These are phyloP conservation scores for Phaeolepiota aurea DNA, from an alignment of 768 basidiomycete genomes.

Conservation along the genomic window DNA sequence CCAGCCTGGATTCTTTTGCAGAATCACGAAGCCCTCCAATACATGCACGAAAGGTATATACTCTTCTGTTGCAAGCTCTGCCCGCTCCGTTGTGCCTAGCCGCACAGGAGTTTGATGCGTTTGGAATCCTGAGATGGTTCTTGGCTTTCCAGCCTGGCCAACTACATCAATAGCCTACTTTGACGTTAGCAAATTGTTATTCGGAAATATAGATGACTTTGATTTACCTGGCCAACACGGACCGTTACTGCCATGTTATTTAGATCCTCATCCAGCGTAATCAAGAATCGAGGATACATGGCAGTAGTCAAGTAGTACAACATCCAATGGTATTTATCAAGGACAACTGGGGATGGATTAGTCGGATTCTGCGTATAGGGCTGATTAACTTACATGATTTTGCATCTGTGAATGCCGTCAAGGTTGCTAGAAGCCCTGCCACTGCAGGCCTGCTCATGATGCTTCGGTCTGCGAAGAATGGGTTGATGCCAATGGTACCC, in stretches of 20 bases:
- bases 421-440: slow-evolving; percentile 79
- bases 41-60: slow-evolving; percentile 86
- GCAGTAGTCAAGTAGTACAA: slow-evolving; percentile 91
- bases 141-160: slow-evolving; percentile 94
- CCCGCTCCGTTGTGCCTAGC: slow-evolving; percentile 87
- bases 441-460: slow-evolving; percentile 87
- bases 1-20: slow-evolving; percentile 89
- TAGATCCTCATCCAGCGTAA: slow-evolving; percentile 91
- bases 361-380: background rate
- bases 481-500: slow-evolving; percentile 93
- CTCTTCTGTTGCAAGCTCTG: slow-evolving; percentile 95
- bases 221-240: slow-evolving; percentile 79
- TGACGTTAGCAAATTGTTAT: too few species aligned
- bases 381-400: slow-evolving; percentile 69
- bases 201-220: background rate
- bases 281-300: slow-evolving; percentile 98
- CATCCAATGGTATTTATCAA: slow-evolving; percentile 99
- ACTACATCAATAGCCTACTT: slow-evolving; percentile 90
- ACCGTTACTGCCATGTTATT: slow-evolving; percentile 84
- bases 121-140: slow-evolving; percentile 96
- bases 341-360: slow-evolving; percentile 53
- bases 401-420: slow-evolving; percentile 91
- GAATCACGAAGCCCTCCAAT: slow-evolving; percentile 86
- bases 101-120: slow-evolving; percentile 97
- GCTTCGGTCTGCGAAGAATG: slow-evolving; percentile 89